Base-by-base conservation (phyloP, 2,329 filamentous ascomycete genomes). In the Arthroderma sp. region DNA sequence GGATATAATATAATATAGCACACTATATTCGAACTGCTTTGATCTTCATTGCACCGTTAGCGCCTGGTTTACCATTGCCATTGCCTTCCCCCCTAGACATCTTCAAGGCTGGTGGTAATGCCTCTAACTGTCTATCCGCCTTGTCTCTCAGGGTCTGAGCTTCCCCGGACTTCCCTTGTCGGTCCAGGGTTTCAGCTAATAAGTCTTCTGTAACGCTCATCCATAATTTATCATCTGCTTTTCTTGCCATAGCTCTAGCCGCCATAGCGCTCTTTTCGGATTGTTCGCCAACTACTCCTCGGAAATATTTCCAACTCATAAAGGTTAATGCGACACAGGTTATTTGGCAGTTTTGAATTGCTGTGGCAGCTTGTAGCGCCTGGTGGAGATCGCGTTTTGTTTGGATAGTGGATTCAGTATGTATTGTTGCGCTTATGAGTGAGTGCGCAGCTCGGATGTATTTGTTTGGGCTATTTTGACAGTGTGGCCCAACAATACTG, bases 291-390 rank as follows among this genome's bases (percentile, higher is more conserved):
- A 94, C 82, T 13, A 91, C 85, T 59, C 86, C 86, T 49, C 85
- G 84, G 70, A 91, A 96, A 66, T 95, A 86, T 55, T 84, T 81
- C 66, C 81, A 83, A 55, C 87, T 86, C 86, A 96, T 94, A 62
- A 93, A 84, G 63, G 84, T 90, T 59, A 96, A 81, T 4, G 86
- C 84, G 62, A 96, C 86, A 52, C 85, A 85, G n/a, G 90, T 79
- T 56, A 91, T 85, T 62, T 94, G 87, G 31, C 82, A 82, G 68
- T 95, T 95, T 56, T 78, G 77, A 7, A 86, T 83, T 6, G 77
- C 76, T 62, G 85, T 85, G 11, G 87, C 85, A 2, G 83, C 81
- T 39, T 80, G 79, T 43, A 95, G 79, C 1, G 89, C 86, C 39
- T 79, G 77, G 60, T 88, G 83, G 56, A 96, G 84, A 65, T 86